Evolutionary conservation across 2,329 filamentous ascomycete species (phyloP).

Genomic region (Cladophialophora chaetospira): DNA sequence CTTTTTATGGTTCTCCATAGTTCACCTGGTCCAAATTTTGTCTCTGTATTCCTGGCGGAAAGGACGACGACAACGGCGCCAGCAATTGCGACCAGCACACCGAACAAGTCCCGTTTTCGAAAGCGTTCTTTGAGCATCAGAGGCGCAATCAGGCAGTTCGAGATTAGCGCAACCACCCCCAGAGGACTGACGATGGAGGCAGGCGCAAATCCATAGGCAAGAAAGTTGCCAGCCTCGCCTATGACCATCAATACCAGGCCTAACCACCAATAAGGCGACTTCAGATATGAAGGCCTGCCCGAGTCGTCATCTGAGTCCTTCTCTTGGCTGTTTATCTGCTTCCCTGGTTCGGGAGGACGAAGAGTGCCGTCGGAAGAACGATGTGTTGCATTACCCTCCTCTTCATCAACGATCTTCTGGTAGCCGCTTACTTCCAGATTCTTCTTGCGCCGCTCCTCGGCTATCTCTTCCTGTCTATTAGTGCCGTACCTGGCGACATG

Average conservation of each 20-base stretch:
- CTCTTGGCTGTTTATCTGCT: constrained; percentile 9
- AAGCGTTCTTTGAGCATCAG: constrained; percentile 91
- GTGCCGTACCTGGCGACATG: constrained; percentile 24
- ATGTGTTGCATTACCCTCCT: constrained; percentile 24
- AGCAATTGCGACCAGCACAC: constrained; percentile 81
- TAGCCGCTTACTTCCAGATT: constrained; percentile 14
- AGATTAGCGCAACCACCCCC: constrained; percentile 93
- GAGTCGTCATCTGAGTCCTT: constrained; percentile 42
- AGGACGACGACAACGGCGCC: constrained; percentile 92
- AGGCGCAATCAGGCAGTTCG: constrained; percentile 95
- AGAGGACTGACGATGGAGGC: constrained; percentile 96
- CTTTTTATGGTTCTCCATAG: constrained; percentile 87
- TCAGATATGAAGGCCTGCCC: constrained; percentile 73
- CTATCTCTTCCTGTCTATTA: constrained; percentile 25
- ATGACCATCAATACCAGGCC: constrained; percentile 90
- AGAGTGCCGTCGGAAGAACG: constrained; percentile 1
- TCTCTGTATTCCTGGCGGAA: constrained; percentile 85
- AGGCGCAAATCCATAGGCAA: constrained; percentile 96
- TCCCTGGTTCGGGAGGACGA: constrained; percentile 4
- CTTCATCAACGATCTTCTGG: constrained; percentile 12
- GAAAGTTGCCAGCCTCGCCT: constrained; percentile 92
- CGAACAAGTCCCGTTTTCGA: constrained; percentile 79
- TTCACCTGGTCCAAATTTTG: constrained; percentile 84
- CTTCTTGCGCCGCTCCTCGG: constrained; percentile 22
- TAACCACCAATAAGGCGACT: constrained; percentile 93